phyloP scores from a whole-genome alignment of 495 filamentous ascomycete genomes.

The Penicillium angulare region DNA sequence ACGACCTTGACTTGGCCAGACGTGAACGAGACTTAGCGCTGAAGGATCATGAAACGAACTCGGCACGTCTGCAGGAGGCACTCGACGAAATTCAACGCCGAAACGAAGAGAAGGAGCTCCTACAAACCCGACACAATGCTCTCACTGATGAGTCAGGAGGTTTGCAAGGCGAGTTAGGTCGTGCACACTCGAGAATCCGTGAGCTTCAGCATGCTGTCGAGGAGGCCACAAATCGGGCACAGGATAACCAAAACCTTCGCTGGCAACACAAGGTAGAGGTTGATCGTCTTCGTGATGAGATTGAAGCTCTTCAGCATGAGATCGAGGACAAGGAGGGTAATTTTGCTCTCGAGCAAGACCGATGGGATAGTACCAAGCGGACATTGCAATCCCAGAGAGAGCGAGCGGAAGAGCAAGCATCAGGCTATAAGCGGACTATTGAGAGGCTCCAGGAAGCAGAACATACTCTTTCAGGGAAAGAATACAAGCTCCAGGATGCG shows the following conservation, averaged over 20 bases:
- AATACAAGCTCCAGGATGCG: slow-evolving; percentile 62
- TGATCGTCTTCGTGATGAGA: slow-evolving; percentile 61
- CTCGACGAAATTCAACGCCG: slow-evolving; percentile 54
- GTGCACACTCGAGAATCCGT: slow-evolving; percentile 51
- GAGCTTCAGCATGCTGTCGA: slow-evolving; percentile 59
- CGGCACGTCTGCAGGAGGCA: slow-evolving; percentile 49
- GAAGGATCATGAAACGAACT: slow-evolving; percentile 39
- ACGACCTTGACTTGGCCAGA: slow-evolving; percentile 41
- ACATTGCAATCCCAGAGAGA: slow-evolving; percentile 64
- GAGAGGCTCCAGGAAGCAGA: slow-evolving; percentile 67
- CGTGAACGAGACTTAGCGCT: slow-evolving; percentile 36
- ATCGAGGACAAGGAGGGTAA: slow-evolving; percentile 72
- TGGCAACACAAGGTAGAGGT: slow-evolving; percentile 63
- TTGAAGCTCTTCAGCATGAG: slow-evolving; percentile 66
- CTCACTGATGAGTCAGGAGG: slow-evolving; percentile 65
- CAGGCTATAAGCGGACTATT: slow-evolving; percentile 69
- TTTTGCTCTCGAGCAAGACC: slow-evolving; percentile 66
- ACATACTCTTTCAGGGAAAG: slow-evolving; percentile 62
- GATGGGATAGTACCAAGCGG: slow-evolving; percentile 66
- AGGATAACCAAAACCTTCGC: slow-evolving; percentile 55
- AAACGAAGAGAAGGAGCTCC: slow-evolving; percentile 66
- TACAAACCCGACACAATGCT: slow-evolving; percentile 67
- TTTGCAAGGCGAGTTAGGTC: slow-evolving; percentile 62
- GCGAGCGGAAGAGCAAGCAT: slow-evolving; percentile 64
- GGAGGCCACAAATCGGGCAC: slow-evolving; percentile 56